Percentiles rank a stretch among this genome's conserved stretches.
Evolutionary conservation across 2,329 filamentous ascomycete species (phyloP).

Genomic region (Exophiala lecanii-corni): DNA sequence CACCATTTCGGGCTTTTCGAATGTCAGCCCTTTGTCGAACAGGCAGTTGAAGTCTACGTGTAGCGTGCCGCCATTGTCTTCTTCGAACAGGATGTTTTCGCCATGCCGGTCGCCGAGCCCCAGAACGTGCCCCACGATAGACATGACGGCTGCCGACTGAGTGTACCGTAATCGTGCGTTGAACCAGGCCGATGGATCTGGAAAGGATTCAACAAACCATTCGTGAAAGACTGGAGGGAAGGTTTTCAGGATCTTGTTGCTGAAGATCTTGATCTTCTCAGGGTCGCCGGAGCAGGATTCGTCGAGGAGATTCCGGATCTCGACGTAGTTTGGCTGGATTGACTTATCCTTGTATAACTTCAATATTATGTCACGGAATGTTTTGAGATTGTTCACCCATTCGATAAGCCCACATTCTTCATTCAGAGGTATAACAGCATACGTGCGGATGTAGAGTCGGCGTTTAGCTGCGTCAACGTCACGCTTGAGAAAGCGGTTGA

Average conservation of each 20-base stretch:
- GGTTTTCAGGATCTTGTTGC: constrained; percentile 40
- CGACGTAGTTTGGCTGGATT: constrained; percentile 58
- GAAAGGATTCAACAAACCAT: constrained; percentile 95
- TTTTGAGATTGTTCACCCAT: constrained; percentile 95
- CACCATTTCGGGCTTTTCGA: constrained; percentile 88
- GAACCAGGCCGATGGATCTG: constrained; percentile 90
- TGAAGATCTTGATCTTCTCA: constrained; percentile 49
- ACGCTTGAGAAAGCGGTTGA: constrained; percentile 88
- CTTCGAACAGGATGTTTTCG: constrained; percentile 93
- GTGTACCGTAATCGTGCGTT: constrained; percentile 83
- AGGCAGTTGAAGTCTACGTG: constrained; percentile 99
- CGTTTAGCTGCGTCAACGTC: constrained; percentile 87
- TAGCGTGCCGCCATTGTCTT: constrained; percentile 87
- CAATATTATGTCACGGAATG: constrained; percentile 84
- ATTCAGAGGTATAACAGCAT: constrained; percentile 92
- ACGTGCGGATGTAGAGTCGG: constrained; percentile 92
- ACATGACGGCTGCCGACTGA: constrained; percentile 94
- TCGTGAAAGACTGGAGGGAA: constrained; percentile 83
- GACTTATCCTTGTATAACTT: constrained; percentile 71
- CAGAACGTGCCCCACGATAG: constrained; percentile 95
- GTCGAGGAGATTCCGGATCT: constrained; percentile 57
- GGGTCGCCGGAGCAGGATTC: constrained; percentile 55
- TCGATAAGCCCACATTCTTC: constrained; percentile 98
- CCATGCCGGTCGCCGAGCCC: constrained; percentile 91
- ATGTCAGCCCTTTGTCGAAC: constrained; percentile 95